Conservation (phyloP, 352 stramenopile genomes). For the Pythium plurisporium region DNA sequence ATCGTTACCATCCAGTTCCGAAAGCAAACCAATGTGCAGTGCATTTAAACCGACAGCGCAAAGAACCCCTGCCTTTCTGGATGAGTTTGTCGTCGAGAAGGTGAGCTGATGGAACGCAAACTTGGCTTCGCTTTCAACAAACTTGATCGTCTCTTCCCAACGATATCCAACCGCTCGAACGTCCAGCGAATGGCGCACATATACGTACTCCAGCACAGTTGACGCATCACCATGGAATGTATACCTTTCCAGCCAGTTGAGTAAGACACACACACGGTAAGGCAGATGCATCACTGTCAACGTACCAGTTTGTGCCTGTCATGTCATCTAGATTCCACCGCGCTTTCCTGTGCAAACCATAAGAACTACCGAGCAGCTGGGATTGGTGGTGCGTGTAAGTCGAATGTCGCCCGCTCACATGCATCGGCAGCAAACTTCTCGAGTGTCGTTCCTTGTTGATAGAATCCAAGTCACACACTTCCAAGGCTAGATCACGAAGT, state of each 20-base stretch:
- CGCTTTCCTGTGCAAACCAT: slow-evolving; percentile 5
- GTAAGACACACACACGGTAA: too few relatives aligned
- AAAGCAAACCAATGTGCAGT: slow-evolving; percentile 3
- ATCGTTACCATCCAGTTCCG: not conserved
- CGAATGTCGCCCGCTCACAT: not conserved
- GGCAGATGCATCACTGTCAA: too few relatives aligned
- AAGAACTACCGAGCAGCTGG: slow-evolving; percentile 3
- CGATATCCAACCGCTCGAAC: not conserved
- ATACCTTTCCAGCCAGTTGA: too few relatives aligned
- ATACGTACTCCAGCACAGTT: slow-evolving; percentile 17
- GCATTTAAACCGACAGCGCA: slow-evolving; percentile 14
- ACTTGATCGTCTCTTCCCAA: slow-evolving; percentile 11
- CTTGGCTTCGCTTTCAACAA: slow-evolving; percentile 6
- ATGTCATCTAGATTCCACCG: slow-evolving; percentile 15
- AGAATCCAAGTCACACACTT: slow-evolving; percentile 7
- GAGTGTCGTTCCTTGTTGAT: slow-evolving; percentile 3
- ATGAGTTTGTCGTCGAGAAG: not conserved
- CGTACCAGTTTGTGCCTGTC: not conserved
- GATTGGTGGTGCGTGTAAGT: slow-evolving; percentile 6
- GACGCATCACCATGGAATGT: slow-evolving; percentile 10
- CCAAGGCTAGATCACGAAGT: slow-evolving; percentile 4
- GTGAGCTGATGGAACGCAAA: too few relatives aligned
- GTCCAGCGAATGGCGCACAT: slow-evolving; percentile 9
- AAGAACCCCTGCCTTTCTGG: not conserved
- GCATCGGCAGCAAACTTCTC: not conserved